Conservation (phyloP, 768 basidiomycete genomes). For the Tephrocybe sp. region DNA sequence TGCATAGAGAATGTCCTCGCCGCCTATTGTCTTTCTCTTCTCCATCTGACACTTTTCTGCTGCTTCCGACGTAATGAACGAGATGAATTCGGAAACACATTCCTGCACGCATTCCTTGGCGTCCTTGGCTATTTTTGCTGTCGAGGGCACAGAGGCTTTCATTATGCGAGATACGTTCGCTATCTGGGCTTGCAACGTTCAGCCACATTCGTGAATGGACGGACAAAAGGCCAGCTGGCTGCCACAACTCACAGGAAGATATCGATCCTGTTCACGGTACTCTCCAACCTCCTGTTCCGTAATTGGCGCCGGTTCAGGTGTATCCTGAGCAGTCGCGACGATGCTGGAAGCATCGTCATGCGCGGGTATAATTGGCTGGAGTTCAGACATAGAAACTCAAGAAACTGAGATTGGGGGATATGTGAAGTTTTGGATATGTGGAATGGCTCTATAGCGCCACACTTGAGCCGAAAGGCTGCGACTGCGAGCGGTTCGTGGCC, state of each 20-base stretch:
- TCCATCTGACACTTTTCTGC: constrained; percentile 92
- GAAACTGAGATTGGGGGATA: not conserved
- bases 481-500: not conserved
- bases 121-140: constrained; percentile 96
- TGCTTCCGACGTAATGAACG: constrained; percentile 96
- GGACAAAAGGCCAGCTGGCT: not conserved
- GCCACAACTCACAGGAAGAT: constrained; percentile 72
- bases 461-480: constrained; percentile 5
- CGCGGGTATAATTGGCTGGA: constrained; percentile 41
- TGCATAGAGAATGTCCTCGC: constrained; percentile 96
- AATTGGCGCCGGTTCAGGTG: constrained; percentile 64
- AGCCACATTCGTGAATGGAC: not conserved
- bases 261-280: constrained; percentile 93
- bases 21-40: constrained; percentile 97
- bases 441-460: constrained; percentile 5
- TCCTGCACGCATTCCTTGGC: constrained; percentile 99
- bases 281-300: constrained; percentile 94
- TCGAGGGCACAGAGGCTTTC: constrained; percentile 86
- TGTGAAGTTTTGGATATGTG: not conserved
- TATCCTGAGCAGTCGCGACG: constrained; percentile 34
- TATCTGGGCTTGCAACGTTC: constrained; percentile 51
- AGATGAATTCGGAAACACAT: constrained; percentile 97
- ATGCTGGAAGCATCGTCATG: constrained; percentile 34
- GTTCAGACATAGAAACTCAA: constrained; percentile 27
- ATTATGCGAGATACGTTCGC: constrained; percentile 98